These are phyloP conservation scores for Didymella sp. DNA, from an alignment of 2,329 filamentous ascomycete species.

Conservation along the genomic window DNA sequence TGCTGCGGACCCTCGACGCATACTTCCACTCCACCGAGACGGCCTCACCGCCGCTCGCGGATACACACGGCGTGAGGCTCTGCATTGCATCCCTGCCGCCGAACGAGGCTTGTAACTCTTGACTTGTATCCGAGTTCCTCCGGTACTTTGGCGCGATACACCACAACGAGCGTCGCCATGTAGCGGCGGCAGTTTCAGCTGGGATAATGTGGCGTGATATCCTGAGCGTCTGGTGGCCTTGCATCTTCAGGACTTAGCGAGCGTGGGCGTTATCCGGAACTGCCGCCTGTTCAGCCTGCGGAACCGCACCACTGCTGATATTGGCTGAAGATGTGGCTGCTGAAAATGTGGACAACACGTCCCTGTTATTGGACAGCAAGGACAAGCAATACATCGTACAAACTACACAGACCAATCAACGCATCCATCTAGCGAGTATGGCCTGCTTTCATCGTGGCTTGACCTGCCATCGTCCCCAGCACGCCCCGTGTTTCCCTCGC, in stretches of 20 bases:
- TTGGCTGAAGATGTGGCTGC: slow-evolving; percentile 1
- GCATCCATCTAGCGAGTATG: neutral
- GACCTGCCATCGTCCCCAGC: neutral
- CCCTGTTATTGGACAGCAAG: neutral
- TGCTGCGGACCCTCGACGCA: neutral
- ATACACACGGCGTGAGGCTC: slow-evolving; percentile 18
- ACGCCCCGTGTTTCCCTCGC: neutral
- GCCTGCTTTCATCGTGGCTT: neutral
- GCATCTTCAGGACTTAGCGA: neutral
- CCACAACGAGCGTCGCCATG: neutral
- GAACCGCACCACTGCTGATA: no score
- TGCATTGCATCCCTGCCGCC: slow-evolving; percentile 12
- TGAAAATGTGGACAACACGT: neutral
- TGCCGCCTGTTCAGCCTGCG: slow-evolving; percentile 4
- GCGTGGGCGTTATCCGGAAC: neutral
- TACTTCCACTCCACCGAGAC: slow-evolving; percentile 28
- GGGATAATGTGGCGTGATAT: slow-evolving; percentile 29
- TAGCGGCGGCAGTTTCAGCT: slow-evolving; percentile 9
- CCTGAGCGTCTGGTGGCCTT: slow-evolving; percentile 4
- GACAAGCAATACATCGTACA: slow-evolving; percentile 3
- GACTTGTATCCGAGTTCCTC: slow-evolving; percentile 16
- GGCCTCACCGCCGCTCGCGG: slow-evolving; percentile 7
- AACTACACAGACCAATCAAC: neutral
- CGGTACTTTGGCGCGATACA: slow-evolving; percentile 4
- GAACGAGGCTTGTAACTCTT: neutral